phyloP scores from a whole-genome alignment of 345 rosid genomes.

The Carallia brachiata region DNA sequence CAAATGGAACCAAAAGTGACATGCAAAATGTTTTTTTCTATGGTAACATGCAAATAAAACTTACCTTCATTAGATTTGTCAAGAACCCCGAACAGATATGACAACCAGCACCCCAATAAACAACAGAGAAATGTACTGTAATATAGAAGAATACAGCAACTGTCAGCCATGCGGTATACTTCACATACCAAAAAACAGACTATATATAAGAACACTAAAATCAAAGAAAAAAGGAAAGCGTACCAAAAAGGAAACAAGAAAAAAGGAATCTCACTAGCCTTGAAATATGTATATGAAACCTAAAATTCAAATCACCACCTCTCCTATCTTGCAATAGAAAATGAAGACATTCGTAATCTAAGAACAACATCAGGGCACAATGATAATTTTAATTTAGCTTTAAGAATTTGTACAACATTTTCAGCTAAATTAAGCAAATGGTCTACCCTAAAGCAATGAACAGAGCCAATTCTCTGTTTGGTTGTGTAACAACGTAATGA shows the following conservation, averaged over 20 bases:
- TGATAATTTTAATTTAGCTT: neutral
- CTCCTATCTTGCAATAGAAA: neutral
- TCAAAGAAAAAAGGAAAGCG: neutral
- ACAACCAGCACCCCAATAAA: conserved; percentile 92
- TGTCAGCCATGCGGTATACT: conserved; percentile 9
- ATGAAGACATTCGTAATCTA: neutral
- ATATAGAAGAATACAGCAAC: conserved; percentile 21
- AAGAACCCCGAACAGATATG: conserved; percentile 89
- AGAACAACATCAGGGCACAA: too few species aligned
- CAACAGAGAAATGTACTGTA: conserved; percentile 85
- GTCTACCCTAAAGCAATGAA: neutral
- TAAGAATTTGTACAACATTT: neutral
- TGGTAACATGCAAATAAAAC: neutral
- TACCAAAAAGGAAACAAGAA: neutral
- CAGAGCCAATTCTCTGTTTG: too few species aligned
- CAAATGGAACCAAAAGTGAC: too few species aligned
- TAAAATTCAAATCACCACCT: neutral
- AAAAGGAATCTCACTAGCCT: neutral
- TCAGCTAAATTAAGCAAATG: neutral
- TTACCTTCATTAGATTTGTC: conserved; percentile 90
- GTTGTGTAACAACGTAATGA: too few species aligned
- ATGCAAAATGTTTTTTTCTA: too few species aligned
- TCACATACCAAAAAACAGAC: neutral
- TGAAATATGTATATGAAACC: neutral
- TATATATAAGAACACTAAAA: neutral